These are phyloP conservation scores for Sugiyamaella smithiae DNA, from an alignment of 805 yeast genomes.

Conservation along the genomic window DNA sequence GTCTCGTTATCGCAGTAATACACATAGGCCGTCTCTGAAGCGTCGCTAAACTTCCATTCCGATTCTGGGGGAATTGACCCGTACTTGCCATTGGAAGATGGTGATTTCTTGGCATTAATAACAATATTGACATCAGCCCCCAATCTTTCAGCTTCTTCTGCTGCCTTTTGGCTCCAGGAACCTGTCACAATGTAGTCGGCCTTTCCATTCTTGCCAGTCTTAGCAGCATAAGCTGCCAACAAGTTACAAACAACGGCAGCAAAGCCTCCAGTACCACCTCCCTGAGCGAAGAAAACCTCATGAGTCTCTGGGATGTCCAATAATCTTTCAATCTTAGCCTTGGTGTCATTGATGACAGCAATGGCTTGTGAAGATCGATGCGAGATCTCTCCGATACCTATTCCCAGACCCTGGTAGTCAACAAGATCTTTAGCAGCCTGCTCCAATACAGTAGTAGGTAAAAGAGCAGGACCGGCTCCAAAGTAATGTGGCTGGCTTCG, in stretches of 20 bases:
- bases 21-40: constrained; percentile 73
- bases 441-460: constrained; percentile 80
- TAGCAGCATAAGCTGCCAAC: constrained; percentile 68
- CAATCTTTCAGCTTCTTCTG: constrained; percentile 80
- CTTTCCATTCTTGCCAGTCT: constrained; percentile 69
- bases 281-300: constrained; percentile 92
- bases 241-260: constrained; percentile 83
- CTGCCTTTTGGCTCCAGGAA: constrained; percentile 86
- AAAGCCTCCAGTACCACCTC: constrained; percentile 97
- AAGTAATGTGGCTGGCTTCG: constrained; percentile 49
- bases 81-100: constrained; percentile 46
- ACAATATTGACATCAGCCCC: constrained; percentile 72
- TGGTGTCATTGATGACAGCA: constrained; percentile 72
- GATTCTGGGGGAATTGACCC: constrained; percentile 63
- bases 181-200: constrained; percentile 92
- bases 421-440: constrained; percentile 84
- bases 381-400: constrained; percentile 94
- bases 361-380: constrained; percentile 88
- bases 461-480: constrained; percentile 98
- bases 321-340: constrained; percentile 59
- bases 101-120: constrained; percentile 56
- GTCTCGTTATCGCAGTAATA: constrained; percentile 97
- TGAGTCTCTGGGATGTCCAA: constrained; percentile 84
- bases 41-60: constrained; percentile 58
- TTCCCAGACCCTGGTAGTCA: constrained; percentile 62